Base-by-base conservation (phyloP, 495 filamentous ascomycete genomes). In the Lichina pygmaea region DNA sequence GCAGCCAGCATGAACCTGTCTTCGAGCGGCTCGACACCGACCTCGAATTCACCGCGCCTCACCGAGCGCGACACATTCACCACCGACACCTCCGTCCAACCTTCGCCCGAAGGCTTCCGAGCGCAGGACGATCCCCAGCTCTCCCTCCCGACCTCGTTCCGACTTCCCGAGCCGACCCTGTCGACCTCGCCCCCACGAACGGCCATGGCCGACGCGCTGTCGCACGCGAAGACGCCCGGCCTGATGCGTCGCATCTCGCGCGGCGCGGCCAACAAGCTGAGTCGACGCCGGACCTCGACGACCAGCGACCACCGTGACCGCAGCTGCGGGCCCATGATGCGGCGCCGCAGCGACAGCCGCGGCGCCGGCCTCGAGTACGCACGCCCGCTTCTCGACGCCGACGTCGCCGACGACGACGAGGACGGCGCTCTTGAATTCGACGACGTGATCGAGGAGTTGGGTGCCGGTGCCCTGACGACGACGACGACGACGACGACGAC, bases 261-360 rank as follows among this genome's bases (percentile, higher is more conserved):
- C n/a, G 72, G 75, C 32, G 73, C 73, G 6, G 66, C 66, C 36
- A 75, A 69, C 52, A 77, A 71, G 48, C 60, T 78, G 24, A 66
- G 59, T 6, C 58, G 71, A 39, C 70, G 85, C 45, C 72, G 78
- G 43, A 68, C 72, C 44, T 89, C 84, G 6, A 77, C 78, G 0
- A 74, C 75, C 6, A 66, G 78, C 36, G 84, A 93, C 53, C 75
- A 72, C 54, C 74, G 83, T 24, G 86, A 94, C 53, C 75, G 76
- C 33, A 93, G 85, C 56, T 77, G 77, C 24, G 89, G 89, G 0
- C 89, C 89, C 2, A 75, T 92, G 33, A 72, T 89, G 59, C 74
- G 89, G 44, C 70, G 81, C 46, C 72, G 86, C 45, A 91, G 85
- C 54, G 84, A 91, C 55, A 89, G 81, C 60, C 86, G 77, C 54